Base-by-base conservation (phyloP, 805 yeast genomes). In the Myxozyma sirexii region DNA sequence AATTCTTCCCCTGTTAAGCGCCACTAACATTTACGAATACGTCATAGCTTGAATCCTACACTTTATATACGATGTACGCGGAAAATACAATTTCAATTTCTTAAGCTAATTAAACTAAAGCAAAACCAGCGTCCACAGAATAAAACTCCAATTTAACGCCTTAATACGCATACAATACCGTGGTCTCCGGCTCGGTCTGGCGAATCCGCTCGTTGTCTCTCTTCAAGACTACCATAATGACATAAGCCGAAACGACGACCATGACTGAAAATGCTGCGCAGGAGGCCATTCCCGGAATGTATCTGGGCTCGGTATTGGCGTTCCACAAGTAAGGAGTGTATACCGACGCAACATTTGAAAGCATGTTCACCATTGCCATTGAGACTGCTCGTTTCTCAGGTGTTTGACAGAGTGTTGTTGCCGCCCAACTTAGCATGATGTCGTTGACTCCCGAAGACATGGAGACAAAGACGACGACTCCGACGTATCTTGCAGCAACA, bases 351-450 rank as follows among this genome's bases (percentile, higher is more conserved):
- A 60, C 10, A 37, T 64, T 61, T 21, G 57, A 15, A 19, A 59
- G 33, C 54, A 45, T 46, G 39, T 59, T 63, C 43, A 62, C 54
- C 44, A 59, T 23, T 0, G 85, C 83, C 67, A 83, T 70, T 8
- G 84, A 81, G 62, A 43, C 45, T 1, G 63, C 63, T 12, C 45
- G 23, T 46, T 59, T 59, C 80, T 81, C 74, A 8, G 85, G 84
- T 7, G 85, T 85, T 66, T 84, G 74, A 41, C 84, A 82, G 17
- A 63, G 50, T n/a, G 64, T 54, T 43, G 61, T 52, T 27, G 61
- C 65, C 17, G 60, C 54, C 55, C 61, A 53, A 17, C 60, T 47
- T 15, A 56, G 52, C 19, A 54, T 39, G 53, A 63, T 50, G 35
- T 63, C 63, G 43, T 63, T 63, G n/a, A 57, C 53, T 10, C 54